Conservation (phyloP, 2,329 filamentous ascomycete genomes). For the Aureobasidium sp. region DNA sequence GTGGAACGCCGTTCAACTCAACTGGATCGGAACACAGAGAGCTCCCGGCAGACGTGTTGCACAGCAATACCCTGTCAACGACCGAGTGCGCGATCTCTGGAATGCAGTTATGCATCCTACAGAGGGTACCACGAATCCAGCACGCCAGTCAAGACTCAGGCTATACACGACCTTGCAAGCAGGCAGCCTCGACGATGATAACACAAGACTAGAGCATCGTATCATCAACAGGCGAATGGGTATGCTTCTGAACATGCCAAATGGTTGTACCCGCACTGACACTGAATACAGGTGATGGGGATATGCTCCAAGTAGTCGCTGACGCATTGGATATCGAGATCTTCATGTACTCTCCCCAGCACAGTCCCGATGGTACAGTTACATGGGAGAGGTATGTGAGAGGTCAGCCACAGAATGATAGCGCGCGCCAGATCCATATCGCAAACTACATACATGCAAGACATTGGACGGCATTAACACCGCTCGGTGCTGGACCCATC, state of each 20-base stretch:
- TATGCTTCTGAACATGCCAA: neutral
- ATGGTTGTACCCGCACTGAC: neutral
- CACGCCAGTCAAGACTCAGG: neutral
- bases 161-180: neutral
- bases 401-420: neutral
- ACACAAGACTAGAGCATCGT: neutral
- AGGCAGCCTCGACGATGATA: neutral
- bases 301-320: neutral
- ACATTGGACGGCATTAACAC: neutral
- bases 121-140: neutral
- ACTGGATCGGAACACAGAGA: neutral
- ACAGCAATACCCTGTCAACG: neutral
- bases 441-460: neutral
- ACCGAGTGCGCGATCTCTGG: neutral
- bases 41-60: neutral
- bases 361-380: neutral
- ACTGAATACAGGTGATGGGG: neutral
- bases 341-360: neutral
- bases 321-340: constrained; percentile 9
- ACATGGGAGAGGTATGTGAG: neutral
- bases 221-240: neutral
- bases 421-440: neutral
- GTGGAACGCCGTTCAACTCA: neutral
- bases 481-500: neutral
- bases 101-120: neutral